Percentiles rank a stretch among this genome's conserved stretches.
Evolutionary conservation across 805 yeast species (phyloP).

Genomic region (Brettanomyces anomalus): DNA sequence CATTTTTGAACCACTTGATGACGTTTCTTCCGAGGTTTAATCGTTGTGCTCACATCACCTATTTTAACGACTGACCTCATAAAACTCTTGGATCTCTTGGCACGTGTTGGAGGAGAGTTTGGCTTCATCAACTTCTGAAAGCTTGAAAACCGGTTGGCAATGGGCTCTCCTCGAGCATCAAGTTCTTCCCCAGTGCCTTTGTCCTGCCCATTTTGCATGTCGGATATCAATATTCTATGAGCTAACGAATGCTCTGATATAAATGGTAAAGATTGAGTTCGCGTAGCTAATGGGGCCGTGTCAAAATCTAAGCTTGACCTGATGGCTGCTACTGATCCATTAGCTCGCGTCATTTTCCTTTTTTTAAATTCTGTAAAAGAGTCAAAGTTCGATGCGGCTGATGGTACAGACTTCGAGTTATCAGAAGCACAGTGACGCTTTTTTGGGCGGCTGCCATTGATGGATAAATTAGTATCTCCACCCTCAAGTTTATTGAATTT

Average conservation of each 20-base stretch:
- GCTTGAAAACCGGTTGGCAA: constrained; percentile 24
- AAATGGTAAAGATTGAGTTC: constrained; percentile 29
- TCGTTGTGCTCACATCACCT: constrained; percentile 16
- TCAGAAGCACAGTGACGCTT: constrained; percentile 1
- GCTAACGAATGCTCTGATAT: constrained; percentile 23
- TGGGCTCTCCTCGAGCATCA: constrained; percentile 19
- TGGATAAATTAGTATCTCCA: constrained; percentile 6
- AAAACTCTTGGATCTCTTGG: constrained; percentile 24
- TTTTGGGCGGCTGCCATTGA: not conserved
- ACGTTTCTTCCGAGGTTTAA: constrained; percentile 6
- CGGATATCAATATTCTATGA: constrained; percentile 24
- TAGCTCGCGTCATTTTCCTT: constrained; percentile 6
- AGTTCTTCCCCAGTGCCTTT: constrained; percentile 6
- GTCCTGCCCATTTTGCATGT: constrained; percentile 12
- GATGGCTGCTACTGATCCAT: not conserved
- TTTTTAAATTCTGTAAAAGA: constrained; percentile 6
- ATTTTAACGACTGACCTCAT: constrained; percentile 23
- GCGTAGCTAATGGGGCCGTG: constrained; percentile 23
- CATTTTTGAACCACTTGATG: constrained; percentile 14
- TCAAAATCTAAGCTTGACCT: not conserved
- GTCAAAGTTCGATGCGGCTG: constrained; percentile 2
- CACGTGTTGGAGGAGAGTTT: constrained; percentile 19
- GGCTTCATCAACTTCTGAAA: constrained; percentile 18
- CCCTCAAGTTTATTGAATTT: constrained; percentile 30
- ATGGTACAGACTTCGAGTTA: constrained; percentile 3